Evolutionary conservation across 1,284 basidiomycete species (phyloP).

Genomic region (Malassezia slooffiae): DNA sequence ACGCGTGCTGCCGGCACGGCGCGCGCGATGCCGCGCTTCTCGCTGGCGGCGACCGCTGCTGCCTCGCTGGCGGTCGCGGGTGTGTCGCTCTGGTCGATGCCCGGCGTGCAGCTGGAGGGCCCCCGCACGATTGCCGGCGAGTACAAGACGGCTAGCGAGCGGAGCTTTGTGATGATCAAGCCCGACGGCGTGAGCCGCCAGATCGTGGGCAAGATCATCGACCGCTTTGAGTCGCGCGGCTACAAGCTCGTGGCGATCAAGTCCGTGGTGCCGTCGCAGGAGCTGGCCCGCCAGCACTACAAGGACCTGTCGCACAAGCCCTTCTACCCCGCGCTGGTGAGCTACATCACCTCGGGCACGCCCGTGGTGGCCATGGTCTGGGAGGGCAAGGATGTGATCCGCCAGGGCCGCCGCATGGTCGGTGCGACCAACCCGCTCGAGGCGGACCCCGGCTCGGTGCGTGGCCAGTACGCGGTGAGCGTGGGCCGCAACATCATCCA

Average conservation of each 20-base stretch:
- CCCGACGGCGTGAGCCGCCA: conserved; percentile 45
- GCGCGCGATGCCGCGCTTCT: background rate
- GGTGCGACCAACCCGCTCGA: conserved; percentile 40
- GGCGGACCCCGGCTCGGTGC: conserved; percentile 32
- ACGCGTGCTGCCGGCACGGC: conserved; percentile 18
- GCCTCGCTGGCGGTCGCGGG: conserved; percentile 25
- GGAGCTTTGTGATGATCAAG: conserved; percentile 49
- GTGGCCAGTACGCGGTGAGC: conserved; percentile 35
- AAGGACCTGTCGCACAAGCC: conserved; percentile 34
- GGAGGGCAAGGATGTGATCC: conserved; percentile 43
- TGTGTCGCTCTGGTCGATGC: conserved; percentile 18
- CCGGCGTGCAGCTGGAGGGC: conserved; percentile 44
- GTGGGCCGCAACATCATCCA: conserved; percentile 50
- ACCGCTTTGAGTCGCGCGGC: conserved; percentile 40
- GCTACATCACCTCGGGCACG: conserved; percentile 37
- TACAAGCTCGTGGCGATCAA: conserved; percentile 45
- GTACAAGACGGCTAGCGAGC: conserved; percentile 48
- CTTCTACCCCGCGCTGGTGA: conserved; percentile 32
- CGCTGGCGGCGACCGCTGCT: conserved; percentile 18
- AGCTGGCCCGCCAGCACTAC: conserved; percentile 39
- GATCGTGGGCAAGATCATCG: conserved; percentile 43
- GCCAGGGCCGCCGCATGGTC: conserved; percentile 39
- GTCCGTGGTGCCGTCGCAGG: conserved; percentile 38
- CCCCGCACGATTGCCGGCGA: conserved; percentile 49
- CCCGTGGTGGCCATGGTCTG: conserved; percentile 43